Evolutionary conservation across 78 protist species (phyloP).

Genomic region (Chrysochromulina tobinii): DNA sequence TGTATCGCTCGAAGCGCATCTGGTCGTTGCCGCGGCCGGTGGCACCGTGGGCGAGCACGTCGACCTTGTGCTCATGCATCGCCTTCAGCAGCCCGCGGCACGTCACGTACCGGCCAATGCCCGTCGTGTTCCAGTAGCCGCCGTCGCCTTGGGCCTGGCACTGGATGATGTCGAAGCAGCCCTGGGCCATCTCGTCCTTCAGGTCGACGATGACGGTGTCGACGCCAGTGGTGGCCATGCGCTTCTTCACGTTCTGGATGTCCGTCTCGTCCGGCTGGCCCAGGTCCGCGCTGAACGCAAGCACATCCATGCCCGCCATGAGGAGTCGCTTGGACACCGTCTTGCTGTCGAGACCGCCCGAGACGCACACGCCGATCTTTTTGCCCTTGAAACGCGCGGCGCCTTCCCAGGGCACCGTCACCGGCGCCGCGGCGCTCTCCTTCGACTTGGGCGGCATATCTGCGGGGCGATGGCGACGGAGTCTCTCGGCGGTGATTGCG

Average conservation of each 20-base stretch:
- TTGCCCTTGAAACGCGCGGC: neutral
- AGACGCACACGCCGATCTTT: conserved; percentile 48
- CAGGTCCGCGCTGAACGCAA: conserved; percentile 48
- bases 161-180: conserved; percentile 43
- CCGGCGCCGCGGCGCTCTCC: no score
- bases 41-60: conserved; percentile 45
- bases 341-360: conserved; percentile 47
- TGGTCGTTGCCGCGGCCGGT: conserved; percentile 48
- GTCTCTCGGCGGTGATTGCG: no score
- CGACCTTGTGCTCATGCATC: conserved; percentile 25
- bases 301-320: conserved; percentile 25
- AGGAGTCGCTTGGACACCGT: conserved; percentile 30
- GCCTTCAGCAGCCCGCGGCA: conserved; percentile 34
- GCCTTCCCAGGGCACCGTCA: no score
- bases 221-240: conserved; percentile 45
- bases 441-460: no score
- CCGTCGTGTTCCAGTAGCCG: conserved; percentile 57
- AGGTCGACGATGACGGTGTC: conserved; percentile 59
- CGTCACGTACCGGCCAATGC: conserved; percentile 56
- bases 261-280: conserved; percentile 55
- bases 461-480: no score
- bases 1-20: conserved; percentile 51
- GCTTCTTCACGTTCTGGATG: conserved; percentile 33
- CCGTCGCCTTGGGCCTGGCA: conserved; percentile 43
- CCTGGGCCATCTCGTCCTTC: conserved; percentile 47